These are phyloP conservation scores for Mycena venus DNA, from an alignment of 768 basidiomycete species.

Conservation along the genomic window DNA sequence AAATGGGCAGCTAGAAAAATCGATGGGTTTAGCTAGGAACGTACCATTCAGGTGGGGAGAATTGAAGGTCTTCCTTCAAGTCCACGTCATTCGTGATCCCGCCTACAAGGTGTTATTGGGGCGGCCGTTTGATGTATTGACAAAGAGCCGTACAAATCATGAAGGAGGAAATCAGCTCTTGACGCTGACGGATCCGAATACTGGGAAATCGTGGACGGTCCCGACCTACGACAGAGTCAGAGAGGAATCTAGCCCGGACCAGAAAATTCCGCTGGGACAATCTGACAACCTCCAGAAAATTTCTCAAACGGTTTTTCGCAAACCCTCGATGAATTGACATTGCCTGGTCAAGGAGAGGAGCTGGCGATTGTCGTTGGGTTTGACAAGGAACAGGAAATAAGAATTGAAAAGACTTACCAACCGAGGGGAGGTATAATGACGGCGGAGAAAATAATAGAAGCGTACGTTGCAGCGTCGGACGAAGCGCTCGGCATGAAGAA, in stretches of 20 bases:
- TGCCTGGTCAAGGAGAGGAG: constrained; percentile 21
- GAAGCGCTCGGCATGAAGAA: background rate
- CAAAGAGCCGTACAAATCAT: constrained; percentile 33
- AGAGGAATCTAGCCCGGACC: background rate
- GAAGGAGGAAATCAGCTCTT: constrained; percentile 36
- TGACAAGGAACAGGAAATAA: background rate
- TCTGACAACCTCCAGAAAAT: background rate
- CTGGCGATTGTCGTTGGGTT: constrained; percentile 6
- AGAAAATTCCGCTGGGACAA: background rate
- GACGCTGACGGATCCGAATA: constrained; percentile 42
- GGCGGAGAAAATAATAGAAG: constrained; percentile 11
- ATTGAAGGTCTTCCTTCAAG: constrained; percentile 41
- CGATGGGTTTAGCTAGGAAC: constrained; percentile 42
- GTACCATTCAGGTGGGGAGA: constrained; percentile 41
- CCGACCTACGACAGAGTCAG: constrained; percentile 22
- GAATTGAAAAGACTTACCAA: constrained; percentile 1
- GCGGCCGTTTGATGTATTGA: constrained; percentile 45
- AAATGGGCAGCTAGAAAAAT: constrained; percentile 38
- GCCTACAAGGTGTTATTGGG: too few relatives aligned
- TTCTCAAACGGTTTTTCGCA: constrained; percentile 2
- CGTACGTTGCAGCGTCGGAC: constrained; percentile 5
- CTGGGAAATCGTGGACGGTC: constrained; percentile 16
- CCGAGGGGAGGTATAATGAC: constrained; percentile 10
- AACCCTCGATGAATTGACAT: constrained; percentile 20
- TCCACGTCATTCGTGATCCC: too few relatives aligned